phyloP scores from a whole-genome alignment of 75 land plant species.

The Selaginella moellendorffii region DNA sequence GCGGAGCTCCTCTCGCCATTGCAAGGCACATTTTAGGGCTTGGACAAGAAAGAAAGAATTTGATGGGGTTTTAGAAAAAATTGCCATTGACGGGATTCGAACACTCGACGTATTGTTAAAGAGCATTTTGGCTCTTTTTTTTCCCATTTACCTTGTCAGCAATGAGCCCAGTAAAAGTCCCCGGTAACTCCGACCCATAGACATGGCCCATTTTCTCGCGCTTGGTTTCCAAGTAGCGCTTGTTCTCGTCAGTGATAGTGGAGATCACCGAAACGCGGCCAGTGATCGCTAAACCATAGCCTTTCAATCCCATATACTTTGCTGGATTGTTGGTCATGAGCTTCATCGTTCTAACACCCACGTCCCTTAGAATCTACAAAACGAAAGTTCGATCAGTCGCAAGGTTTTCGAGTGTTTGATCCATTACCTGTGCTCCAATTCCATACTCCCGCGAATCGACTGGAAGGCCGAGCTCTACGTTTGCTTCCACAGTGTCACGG shows the following conservation, averaged over 20 bases:
- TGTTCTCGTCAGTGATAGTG: slow-evolving; percentile 77
- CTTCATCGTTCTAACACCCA: slow-evolving; percentile 83
- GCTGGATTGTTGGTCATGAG: slow-evolving; percentile 95
- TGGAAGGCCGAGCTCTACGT: slow-evolving; percentile 78
- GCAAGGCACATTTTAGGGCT: not conserved
- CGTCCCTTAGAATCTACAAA: slow-evolving; percentile 70
- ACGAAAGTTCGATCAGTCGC: no score
- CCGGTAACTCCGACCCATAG: no score
- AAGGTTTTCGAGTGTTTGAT: no score
- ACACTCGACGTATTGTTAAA: no score
- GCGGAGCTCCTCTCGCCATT: not conserved
- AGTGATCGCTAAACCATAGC: slow-evolving; percentile 67
- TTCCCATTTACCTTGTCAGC: not conserved
- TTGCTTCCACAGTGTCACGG: slow-evolving; percentile 92
- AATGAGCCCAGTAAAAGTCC: slow-evolving; percentile 14
- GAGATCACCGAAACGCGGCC: slow-evolving; percentile 72
- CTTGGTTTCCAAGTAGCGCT: slow-evolving; percentile 80
- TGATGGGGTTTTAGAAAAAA: no score
- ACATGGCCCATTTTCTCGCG: slow-evolving; percentile 88
- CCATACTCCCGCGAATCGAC: slow-evolving; percentile 95
- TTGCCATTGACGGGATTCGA: no score
- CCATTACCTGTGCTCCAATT: slow-evolving; percentile 88
- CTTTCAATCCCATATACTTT: slow-evolving; percentile 70
- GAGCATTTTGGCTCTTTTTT: not conserved
- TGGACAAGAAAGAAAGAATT: no score